Evolutionary conservation across 164 flowering plant genomes (phyloP).

Genomic region (Umbilicus rupestris): DNA sequence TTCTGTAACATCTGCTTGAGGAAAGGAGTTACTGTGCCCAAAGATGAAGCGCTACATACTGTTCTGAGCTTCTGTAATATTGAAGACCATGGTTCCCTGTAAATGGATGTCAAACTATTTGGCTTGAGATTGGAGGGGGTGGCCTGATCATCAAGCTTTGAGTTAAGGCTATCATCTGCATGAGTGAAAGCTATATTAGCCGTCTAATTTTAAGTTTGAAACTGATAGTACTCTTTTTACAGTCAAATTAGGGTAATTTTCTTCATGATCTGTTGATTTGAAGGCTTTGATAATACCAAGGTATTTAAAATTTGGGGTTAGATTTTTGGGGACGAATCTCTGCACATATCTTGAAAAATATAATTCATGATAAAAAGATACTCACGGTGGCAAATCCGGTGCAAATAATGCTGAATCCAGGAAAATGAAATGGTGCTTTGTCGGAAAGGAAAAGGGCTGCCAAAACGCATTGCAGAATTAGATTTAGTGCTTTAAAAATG

Average conservation of each 20-base stretch:
- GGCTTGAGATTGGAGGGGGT: conserved; percentile 31
- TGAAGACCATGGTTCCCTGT: background rate
- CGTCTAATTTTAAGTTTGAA: background rate
- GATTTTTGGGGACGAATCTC: too few species aligned
- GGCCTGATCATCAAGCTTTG: conserved; percentile 53
- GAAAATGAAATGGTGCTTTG: conserved; percentile 50
- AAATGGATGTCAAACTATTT: background rate
- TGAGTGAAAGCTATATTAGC: background rate
- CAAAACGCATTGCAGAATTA: background rate
- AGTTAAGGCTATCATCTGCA: conserved; percentile 67
- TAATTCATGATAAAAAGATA: background rate
- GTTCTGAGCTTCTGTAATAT: background rate
- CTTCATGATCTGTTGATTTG: background rate
- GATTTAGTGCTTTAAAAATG: background rate
- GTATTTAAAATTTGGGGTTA: too few species aligned
- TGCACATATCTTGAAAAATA: background rate
- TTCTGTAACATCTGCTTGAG: background rate
- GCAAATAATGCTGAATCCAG: conserved; percentile 64
- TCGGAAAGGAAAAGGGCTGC: conserved; percentile 54
- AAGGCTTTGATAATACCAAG: background rate
- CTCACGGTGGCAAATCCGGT: conserved; percentile 59
- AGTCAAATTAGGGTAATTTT: background rate
- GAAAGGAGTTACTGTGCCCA: background rate
- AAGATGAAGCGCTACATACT: background rate
- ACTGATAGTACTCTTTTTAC: background rate